Base-by-base conservation (phyloP, 1,284 basidiomycete genomes). In the Boletellus dicymbophilus region DNA sequence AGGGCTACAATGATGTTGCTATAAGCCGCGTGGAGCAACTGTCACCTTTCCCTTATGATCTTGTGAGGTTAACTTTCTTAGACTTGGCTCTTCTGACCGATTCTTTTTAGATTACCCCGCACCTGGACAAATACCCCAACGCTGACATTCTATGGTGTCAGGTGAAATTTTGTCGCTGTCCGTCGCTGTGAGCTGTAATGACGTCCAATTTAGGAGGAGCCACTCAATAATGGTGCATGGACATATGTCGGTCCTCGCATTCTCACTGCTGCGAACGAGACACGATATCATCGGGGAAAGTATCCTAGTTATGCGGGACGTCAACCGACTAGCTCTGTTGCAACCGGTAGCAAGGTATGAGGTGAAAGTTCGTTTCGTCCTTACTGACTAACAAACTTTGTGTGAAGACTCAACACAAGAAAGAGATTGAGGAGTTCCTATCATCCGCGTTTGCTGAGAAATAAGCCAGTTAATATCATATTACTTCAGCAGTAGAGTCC, bases 81-180 rank as follows among this genome's bases (percentile, higher is more conserved):
- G 2, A 5, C 23, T n/a, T 33, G 5, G 16, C 12, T 34, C 18
- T 30, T 6, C 1, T 5, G 15, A 30, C 38, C 56, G 20, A 68
- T 10, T 8, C 31, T 22, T 44, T 53, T 33, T 56, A 90, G 89
- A 63, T 93, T 58, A 93, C 88, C 22, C 86, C 91, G 23, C 90
- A 95, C 69, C 79, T 98, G 33, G 96, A 99, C 78, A 87, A 86
- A 73, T 99, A 98, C 77, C 93, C 95, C 56, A 97, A 99, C 68
- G 93, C 95, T 25, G 88, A 91, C 58, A 70, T 97, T 37, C 75
- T 93, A 46, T 98, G 93, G 92, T 92, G 88, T 63, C 95, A 98
- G 75, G 86, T 86, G 62, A 48, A 62, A 49, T 13, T 20, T 30
- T 48, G 31, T 9, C 28, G 33, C 15, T 33, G 3, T 10, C 22